Evolutionary conservation across 768 basidiomycete genomes (phyloP).

Genomic region (Pleurotus cornucopiae): DNA sequence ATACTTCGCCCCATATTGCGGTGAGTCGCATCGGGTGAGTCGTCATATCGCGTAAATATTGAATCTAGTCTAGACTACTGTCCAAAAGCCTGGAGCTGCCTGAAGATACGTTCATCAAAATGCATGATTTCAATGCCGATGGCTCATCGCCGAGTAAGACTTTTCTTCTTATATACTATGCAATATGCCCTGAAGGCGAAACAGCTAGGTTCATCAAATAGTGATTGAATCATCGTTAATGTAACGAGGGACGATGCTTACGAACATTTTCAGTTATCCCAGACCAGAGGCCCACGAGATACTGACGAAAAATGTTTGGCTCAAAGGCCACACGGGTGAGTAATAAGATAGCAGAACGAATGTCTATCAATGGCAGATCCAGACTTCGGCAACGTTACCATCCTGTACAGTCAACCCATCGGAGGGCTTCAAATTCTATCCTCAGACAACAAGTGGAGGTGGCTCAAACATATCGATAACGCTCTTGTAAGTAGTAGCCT

Average conservation of each 20-base stretch:
- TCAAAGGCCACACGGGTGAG: conserved; percentile 44
- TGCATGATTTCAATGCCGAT: conserved; percentile 37
- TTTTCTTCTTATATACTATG: too few relatives aligned
- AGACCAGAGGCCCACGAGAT: conserved; percentile 37
- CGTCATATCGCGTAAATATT: neutral
- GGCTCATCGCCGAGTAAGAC: conserved; percentile 39
- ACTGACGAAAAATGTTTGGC: conserved; percentile 41
- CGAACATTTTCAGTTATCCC: conserved; percentile 28
- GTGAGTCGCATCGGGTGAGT: conserved; percentile 16
- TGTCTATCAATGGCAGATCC: neutral
- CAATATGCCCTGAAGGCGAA: too few relatives aligned
- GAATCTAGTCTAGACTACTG: conserved; percentile 31
- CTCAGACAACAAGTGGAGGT: conserved; percentile 37
- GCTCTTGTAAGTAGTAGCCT: conserved; percentile 25
- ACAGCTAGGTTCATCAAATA: conserved; percentile 47
- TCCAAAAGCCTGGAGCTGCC: conserved; percentile 51
- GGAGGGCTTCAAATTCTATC: conserved; percentile 40
- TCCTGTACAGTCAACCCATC: conserved; percentile 47
- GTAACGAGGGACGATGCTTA: too few relatives aligned
- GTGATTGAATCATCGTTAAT: conserved; percentile 14
- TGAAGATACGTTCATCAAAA: conserved; percentile 45
- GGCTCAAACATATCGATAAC: conserved; percentile 43
- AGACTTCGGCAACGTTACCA: conserved; percentile 42
- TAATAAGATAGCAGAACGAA: conserved; percentile 6
- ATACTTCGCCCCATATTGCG: conserved; percentile 46